A percentile compares a stretch with the other conserved stretches of the same genome.
Conservation (phyloP, 2,329 filamentous ascomycete species). For the Parasarocladium wereldwijsianum region DNA sequence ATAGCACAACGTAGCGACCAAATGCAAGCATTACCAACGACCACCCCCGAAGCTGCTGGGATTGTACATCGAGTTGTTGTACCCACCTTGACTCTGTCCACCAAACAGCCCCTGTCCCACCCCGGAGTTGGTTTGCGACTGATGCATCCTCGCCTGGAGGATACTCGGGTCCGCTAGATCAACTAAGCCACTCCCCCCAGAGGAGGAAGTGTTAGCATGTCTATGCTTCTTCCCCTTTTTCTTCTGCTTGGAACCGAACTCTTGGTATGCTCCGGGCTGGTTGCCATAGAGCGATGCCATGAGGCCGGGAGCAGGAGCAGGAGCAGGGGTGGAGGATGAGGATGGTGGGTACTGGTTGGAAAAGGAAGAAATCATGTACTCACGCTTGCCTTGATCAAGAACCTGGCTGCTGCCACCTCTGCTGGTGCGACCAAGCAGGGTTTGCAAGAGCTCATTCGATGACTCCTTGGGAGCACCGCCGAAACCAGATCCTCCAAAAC, state of each 20-base stretch:
- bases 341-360: constrained; percentile 75
- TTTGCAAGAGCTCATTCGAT: constrained; percentile 54
- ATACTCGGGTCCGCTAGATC: constrained; percentile 99
- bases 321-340: constrained; percentile 68
- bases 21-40: constrained; percentile 41
- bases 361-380: constrained; percentile 92
- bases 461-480: constrained; percentile 55
- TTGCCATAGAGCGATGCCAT: constrained; percentile 83
- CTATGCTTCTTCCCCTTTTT: constrained; percentile 99
- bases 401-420: constrained; percentile 53
- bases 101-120: constrained; percentile 82
- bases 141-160: constrained; percentile 92
- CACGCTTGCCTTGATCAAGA: constrained; percentile 89
- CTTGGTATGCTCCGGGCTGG: constrained; percentile 76
- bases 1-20: constrained; percentile 10
- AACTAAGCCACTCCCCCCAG: constrained; percentile 96
- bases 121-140: constrained; percentile 66
- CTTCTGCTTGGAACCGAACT: constrained; percentile 93
- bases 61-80: constrained; percentile 78
- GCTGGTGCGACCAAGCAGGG: constrained; percentile 50
- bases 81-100: constrained; percentile 88
- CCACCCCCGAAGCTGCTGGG: constrained; percentile 37
- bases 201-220: constrained; percentile 99
- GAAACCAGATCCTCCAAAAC: constrained; percentile 64
- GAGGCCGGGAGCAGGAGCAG: constrained; percentile 84